Evolutionary conservation across 2,329 filamentous ascomycete species (phyloP).

Genomic region (Paraconiothyrium sp.): DNA sequence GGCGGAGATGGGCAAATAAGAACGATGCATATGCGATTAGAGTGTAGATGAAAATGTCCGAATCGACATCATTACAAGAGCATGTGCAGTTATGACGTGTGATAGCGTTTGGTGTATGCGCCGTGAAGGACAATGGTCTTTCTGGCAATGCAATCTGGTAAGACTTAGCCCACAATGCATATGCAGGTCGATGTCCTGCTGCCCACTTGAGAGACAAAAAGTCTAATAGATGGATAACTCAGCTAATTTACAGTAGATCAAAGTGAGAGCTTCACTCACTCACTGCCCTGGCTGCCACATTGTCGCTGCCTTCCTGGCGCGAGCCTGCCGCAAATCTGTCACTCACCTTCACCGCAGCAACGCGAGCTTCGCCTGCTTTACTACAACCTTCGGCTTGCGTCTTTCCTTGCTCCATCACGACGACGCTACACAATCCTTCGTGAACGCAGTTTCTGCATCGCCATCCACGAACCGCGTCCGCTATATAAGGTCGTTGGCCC

Average conservation of each 20-base stretch:
- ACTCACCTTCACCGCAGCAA: slow-evolving; percentile 14
- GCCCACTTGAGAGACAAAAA: neutral
- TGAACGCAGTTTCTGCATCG: neutral
- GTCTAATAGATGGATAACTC: neutral
- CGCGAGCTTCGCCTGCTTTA: neutral
- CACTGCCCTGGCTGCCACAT: slow-evolving; percentile 2
- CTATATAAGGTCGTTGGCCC: neutral
- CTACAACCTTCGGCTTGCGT: neutral
- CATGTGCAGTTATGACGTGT: neutral
- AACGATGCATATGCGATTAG: neutral
- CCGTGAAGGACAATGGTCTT: neutral
- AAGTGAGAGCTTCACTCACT: neutral
- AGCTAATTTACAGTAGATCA: neutral
- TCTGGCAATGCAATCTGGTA: neutral
- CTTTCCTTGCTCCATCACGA: neutral
- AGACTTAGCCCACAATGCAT: neutral
- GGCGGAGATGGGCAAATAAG: slow-evolving; percentile 37
- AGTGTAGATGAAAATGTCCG: neutral
- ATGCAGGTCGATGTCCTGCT: neutral
- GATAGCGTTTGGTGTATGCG: neutral
- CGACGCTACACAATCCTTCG: neutral
- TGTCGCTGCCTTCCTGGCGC: neutral
- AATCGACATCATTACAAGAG: neutral
- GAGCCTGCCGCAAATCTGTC: neutral
- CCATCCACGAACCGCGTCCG: neutral